phyloP scores from a whole-genome alignment of 768 basidiomycete genomes.

The Collybia sordida region DNA sequence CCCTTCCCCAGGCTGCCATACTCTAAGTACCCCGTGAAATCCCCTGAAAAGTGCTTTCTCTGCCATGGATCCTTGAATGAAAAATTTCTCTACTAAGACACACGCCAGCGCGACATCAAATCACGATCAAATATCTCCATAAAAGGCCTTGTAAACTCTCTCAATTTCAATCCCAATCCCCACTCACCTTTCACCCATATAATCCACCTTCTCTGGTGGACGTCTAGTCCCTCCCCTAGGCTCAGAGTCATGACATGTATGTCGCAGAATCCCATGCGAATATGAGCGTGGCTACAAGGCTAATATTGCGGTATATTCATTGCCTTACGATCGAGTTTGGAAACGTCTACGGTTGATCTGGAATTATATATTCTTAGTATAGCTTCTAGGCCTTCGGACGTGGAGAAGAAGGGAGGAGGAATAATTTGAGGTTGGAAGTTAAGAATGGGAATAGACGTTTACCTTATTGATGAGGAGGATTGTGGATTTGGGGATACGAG shows the following conservation, averaged over 20 bases:
- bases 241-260: not conserved
- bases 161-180: not conserved
- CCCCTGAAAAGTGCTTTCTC: too few species aligned
- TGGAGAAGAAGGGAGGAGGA: constrained; percentile 21
- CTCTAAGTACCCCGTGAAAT: too few species aligned
- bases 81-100: not conserved
- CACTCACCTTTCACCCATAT: not conserved
- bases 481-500: constrained; percentile 29
- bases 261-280: not conserved
- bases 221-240: not conserved
- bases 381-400: constrained; percentile 23
- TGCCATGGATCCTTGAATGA: too few species aligned
- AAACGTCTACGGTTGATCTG: constrained; percentile 29
- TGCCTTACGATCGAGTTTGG: constrained; percentile 14
- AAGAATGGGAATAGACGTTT: constrained; percentile 28
- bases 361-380: constrained; percentile 27
- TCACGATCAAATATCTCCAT: not conserved
- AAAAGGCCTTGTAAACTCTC: not conserved
- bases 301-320: not conserved
- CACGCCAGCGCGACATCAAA: not conserved
- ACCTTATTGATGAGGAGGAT: constrained; percentile 23
- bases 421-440: constrained; percentile 28
- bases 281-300: not conserved
- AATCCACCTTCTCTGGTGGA: too few species aligned
- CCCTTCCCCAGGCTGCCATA: too few species aligned